phyloP scores from a whole-genome alignment of 345 rosid genomes.

The Heritiera fomes region DNA sequence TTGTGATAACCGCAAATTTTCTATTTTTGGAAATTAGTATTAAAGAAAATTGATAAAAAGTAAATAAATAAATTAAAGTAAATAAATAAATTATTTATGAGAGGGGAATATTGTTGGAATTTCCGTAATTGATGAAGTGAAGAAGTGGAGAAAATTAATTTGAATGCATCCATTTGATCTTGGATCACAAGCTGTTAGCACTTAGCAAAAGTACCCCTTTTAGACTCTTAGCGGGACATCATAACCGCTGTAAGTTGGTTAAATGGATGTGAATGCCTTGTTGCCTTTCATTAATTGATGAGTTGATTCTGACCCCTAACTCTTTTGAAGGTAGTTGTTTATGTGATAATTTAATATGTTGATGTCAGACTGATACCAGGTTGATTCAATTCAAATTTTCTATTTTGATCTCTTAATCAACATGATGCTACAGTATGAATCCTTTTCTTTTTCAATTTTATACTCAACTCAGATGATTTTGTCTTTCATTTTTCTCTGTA shows the following conservation, averaged over 20 bases:
- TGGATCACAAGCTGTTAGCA: not conserved
- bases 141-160: too few relatives aligned
- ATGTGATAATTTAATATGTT: not conserved
- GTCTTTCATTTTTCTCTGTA: not conserved
- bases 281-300: not conserved
- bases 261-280: not conserved
- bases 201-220: not conserved
- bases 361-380: not conserved
- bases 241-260: not conserved
- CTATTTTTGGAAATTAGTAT: too few relatives aligned
- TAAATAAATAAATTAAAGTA: too few relatives aligned
- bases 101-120: too few relatives aligned
- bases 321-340: not conserved
- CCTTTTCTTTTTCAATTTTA: not conserved
- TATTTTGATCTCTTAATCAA: not conserved
- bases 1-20: too few relatives aligned
- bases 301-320: not conserved
- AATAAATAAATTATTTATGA: too few relatives aligned
- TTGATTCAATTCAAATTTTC: not conserved
- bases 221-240: not conserved
- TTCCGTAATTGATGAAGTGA: too few relatives aligned
- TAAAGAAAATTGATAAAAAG: too few relatives aligned
- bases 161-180: too few relatives aligned
- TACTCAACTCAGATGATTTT: not conserved
- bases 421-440: not conserved